Percentiles rank a stretch among this genome's conserved stretches.
phyloP scores from a whole-genome alignment of 1,139 yeast species.

The Zhuliangozyma blackwelliae region DNA sequence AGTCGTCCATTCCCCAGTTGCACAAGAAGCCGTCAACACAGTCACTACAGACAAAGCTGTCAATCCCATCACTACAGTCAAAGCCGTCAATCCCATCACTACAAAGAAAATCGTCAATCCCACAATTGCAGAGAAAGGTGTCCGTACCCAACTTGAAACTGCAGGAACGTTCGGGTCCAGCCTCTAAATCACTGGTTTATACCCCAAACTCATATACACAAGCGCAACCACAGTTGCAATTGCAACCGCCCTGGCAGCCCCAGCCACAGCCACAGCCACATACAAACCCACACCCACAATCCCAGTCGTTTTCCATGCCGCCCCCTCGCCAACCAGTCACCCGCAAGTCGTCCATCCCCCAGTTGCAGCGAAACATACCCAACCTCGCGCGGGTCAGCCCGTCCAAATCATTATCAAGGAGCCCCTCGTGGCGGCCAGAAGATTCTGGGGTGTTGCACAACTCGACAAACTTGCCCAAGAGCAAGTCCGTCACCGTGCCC shows the following conservation, averaged over 20 bases:
- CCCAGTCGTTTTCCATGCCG: no score
- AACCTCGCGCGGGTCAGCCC: conserved; percentile 8
- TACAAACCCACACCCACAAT: no score
- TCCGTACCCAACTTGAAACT: conserved; percentile 12
- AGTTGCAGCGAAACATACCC: no score
- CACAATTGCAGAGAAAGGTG: conserved; percentile 7
- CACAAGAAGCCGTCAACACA: conserved; percentile 17
- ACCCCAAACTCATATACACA: no score
- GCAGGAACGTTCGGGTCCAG: no score
- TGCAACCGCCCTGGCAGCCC: no score
- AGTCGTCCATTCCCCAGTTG: conserved; percentile 12
- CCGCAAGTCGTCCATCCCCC: no score
- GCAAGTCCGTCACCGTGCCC: conserved; percentile 16
- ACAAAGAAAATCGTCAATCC: conserved; percentile 8
- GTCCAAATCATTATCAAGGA: conserved; percentile 7
- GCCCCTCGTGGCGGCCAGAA: conserved; percentile 2
- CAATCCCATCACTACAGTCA: conserved; percentile 15
- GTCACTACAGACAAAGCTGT: conserved; percentile 14
- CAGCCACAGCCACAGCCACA: no score
- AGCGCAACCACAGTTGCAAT: no score
- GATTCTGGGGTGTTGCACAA: conserved; percentile 3
- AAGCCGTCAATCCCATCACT: conserved; percentile 11
- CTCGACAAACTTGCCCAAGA: conserved; percentile 7
- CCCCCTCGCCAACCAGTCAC: no score
- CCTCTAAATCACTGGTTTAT: no score